These are phyloP conservation scores for Candida frijolesensis DNA, from an alignment of 1,139 yeast species.

Conservation along the genomic window DNA sequence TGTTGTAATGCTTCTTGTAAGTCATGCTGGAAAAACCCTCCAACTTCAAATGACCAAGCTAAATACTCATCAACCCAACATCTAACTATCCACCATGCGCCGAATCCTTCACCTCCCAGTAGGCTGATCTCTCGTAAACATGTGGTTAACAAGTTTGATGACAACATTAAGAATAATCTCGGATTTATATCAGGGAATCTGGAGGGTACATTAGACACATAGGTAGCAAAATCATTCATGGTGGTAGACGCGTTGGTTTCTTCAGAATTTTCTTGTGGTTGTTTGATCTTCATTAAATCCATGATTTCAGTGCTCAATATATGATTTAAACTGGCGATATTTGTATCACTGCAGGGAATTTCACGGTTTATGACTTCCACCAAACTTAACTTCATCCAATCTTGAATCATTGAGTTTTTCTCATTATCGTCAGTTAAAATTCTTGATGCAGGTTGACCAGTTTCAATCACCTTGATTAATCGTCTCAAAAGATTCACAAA, in stretches of 20 bases:
- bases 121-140: conserved; percentile 66
- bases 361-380: conserved; percentile 54
- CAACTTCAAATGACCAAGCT: conserved; percentile 68
- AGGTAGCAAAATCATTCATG: conserved; percentile 24
- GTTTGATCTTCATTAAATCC: conserved; percentile 10
- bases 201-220: conserved; percentile 46
- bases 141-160: conserved; percentile 60
- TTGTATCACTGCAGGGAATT: conserved; percentile 50
- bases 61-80: conserved; percentile 81
- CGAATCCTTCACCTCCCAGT: conserved; percentile 63
- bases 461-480: conserved; percentile 59
- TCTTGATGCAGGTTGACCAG: conserved; percentile 57
- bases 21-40: conserved; percentile 57
- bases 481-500: conserved; percentile 62
- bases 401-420: conserved; percentile 55
- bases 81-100: conserved; percentile 77
- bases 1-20: conserved; percentile 16
- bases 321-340: conserved; percentile 33
- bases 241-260: conserved; percentile 6
- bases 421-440: conserved; percentile 51
- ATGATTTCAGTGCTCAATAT: conserved; percentile 41
- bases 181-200: conserved; percentile 53
- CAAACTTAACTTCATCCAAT: conserved; percentile 61
- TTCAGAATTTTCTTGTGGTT: conserved; percentile 10
- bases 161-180: conserved; percentile 54